Base-by-base conservation (phyloP, 208 protist genomes). In the Crithidia bombi region DNA sequence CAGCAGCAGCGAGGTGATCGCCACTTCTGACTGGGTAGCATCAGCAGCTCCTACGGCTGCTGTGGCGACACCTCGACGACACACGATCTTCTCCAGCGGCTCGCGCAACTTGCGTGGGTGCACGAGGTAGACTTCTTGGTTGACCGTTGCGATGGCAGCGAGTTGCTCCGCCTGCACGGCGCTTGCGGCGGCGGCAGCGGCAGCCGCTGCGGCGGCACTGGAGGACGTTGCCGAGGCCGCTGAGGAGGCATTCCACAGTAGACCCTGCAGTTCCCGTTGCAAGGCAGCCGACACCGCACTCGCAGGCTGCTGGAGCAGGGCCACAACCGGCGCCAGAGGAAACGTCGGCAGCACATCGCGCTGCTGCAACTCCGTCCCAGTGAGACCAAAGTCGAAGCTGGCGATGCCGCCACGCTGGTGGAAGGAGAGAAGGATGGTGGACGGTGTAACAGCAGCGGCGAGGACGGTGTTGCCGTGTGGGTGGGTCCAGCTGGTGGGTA, bases 401-500 rank as follows among this genome's bases (percentile, higher is more conserved):
- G 86, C 80, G 43, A 95, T 79, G 36, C 87, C 87, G 54, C 90
- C 87, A 52, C 80, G 79, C 55, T 87, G 80, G 5, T 69, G 74
- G 49, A 95, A 89, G 19, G 82, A 82, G 7, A 91, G 70, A 5
- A 93, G 57, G 23, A 89, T 75, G 10, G 63, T 78, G 12, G 69
- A 83, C 10, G 79, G 73, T 57, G 84, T 87, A 26, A 79, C 79
- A 19, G 75, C 86, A 11, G 87, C 90, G 14, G 90, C 87, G 52
- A 90, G 65, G 44, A 95, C 89, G 35, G 79, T 61, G 68, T 87
- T 95, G 49, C 81, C 79, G 55, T 93, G 84, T 30, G 85, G 85
- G 73, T 95, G 83, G 39, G 83, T 85, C 86, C 87, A 93, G 43
- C 63, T 82, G 5, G 56, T 52, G 17, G 84, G 74, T 49, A 83